These are phyloP conservation scores for Tephrocybe sp. DNA, from an alignment of 768 basidiomycete species.

Conservation along the genomic window DNA sequence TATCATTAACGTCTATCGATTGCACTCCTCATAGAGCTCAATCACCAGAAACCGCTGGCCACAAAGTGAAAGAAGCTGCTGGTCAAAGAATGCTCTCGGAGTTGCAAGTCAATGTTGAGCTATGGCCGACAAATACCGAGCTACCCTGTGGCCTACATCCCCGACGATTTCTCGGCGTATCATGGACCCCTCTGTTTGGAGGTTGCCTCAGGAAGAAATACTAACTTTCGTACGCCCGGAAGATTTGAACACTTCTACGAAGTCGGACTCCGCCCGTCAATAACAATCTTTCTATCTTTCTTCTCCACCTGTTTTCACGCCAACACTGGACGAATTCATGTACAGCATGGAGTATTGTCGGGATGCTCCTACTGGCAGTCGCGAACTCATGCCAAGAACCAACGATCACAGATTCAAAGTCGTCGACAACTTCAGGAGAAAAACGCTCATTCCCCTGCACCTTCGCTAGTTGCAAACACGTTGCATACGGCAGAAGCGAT, in stretches of 20 bases:
- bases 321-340: slow-evolving; percentile 13
- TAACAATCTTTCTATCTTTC: background rate
- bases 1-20: no score
- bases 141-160: background rate
- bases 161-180: background rate
- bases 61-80: no score
- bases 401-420: background rate
- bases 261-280: no score
- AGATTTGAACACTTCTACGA: background rate
- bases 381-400: background rate
- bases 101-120: no score
- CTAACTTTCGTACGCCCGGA: slow-evolving; percentile 1
- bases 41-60: no score
- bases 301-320: background rate
- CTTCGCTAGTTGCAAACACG: slow-evolving; percentile 6
- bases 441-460: slow-evolving; percentile 1
- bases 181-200: slow-evolving; percentile 10
- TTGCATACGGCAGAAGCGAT: slow-evolving; percentile 7
- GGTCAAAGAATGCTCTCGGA: no score
- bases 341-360: slow-evolving; percentile 5
- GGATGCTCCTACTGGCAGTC: background rate
- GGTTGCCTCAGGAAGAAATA: background rate
- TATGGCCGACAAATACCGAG: no score
- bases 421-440: background rate
- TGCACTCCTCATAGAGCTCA: no score